Conservation (phyloP, 2,329 filamentous ascomycete species). For the Talaromyces sp. region DNA sequence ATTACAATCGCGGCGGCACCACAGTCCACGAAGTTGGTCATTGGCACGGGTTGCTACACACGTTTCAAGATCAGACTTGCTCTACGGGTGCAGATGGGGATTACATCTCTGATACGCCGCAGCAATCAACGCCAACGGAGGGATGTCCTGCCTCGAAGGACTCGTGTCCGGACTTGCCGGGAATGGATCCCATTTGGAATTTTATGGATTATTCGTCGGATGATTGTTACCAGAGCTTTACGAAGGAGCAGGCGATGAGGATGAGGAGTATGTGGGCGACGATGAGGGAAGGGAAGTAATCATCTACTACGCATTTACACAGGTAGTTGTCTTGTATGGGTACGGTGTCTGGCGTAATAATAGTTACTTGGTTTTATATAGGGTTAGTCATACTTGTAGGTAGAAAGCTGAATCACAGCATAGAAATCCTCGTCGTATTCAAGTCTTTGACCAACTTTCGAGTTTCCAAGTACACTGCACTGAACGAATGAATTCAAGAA, state of each 20-base stretch:
- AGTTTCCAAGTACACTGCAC: background rate
- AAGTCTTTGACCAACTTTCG: background rate
- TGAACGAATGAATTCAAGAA: background rate
- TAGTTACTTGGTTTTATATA: background rate
- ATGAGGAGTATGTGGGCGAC: conserved; percentile 55
- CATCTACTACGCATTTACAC: background rate
- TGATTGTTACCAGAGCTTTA: conserved; percentile 56
- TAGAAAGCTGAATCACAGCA: background rate
- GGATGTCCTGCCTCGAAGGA: conserved; percentile 55
- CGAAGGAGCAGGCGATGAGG: conserved; percentile 49
- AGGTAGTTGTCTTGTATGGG: background rate
- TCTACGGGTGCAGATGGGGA: conserved; percentile 38
- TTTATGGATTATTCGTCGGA: conserved; percentile 62
- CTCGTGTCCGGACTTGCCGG: conserved; percentile 49
- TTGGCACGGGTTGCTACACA: conserved; percentile 49
- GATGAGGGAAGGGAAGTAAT: conserved; percentile 38
- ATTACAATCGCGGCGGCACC: conserved; percentile 51
- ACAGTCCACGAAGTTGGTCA: conserved; percentile 50
- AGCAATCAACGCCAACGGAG: conserved; percentile 57
- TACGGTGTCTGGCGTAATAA: background rate
- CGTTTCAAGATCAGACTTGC: conserved; percentile 44
- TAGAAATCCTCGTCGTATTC: background rate
- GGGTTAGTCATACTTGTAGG: background rate
- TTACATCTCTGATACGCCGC: conserved; percentile 46
- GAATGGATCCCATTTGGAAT: conserved; percentile 56